These are phyloP conservation scores for Blattamonas nauphoetae DNA, from an alignment of 78 protist genomes.

Conservation along the genomic window DNA sequence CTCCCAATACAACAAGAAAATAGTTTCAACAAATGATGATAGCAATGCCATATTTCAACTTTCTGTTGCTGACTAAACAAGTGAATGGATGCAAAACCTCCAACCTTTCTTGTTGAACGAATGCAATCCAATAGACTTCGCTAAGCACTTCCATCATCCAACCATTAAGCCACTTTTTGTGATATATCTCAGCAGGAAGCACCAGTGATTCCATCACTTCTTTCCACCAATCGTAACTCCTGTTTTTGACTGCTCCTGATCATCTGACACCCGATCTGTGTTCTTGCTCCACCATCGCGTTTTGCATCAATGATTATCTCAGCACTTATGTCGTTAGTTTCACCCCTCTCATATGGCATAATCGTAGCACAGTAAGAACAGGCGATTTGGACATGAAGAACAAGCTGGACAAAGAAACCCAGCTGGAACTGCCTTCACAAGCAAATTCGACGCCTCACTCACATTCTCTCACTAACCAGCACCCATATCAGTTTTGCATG, in stretches of 20 bases:
- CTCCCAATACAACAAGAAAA: not conserved
- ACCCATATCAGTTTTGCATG: no score
- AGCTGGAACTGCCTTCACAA: no score
- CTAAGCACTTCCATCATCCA: not conserved
- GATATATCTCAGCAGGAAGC: no score
- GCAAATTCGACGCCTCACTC: no score
- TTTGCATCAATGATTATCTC: not conserved
- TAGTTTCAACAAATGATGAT: not conserved
- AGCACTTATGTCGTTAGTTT: not conserved
- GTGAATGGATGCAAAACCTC: no score
- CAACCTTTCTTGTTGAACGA: no score
- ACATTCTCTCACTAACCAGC: no score
- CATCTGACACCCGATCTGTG: not conserved
- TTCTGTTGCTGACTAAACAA: no score
- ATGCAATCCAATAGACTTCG: not conserved
- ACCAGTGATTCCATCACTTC: no score
- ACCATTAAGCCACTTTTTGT: not conserved
- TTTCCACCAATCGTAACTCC: not conserved
- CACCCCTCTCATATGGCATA: not conserved
- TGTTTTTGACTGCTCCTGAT: not conserved
- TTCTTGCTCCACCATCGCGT: not conserved
- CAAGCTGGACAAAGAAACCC: no score
- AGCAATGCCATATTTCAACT: no score
- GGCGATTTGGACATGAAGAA: no score
- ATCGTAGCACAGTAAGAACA: not conserved